Conservation (phyloP, 257 asterid genomes). For the Scutellaria baicalensis region DNA sequence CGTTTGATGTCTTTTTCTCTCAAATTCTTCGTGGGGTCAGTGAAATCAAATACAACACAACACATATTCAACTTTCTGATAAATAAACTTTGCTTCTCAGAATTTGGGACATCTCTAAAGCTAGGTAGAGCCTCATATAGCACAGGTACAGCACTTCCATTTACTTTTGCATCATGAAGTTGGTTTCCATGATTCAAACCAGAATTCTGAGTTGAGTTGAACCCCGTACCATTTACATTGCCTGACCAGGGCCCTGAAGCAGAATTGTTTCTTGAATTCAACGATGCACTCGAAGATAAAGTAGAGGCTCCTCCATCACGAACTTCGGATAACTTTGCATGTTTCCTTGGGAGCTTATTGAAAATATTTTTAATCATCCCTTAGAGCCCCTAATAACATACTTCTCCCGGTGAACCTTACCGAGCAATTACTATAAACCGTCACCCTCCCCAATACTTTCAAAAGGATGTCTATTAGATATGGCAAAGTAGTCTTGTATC, state of each 20-base stretch:
- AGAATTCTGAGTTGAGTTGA: constrained; percentile 27
- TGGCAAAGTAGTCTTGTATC: constrained; percentile 10
- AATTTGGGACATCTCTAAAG: constrained; percentile 68
- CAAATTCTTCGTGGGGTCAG: constrained; percentile 69
- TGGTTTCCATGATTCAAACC: constrained; percentile 32
- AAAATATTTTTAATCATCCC: constrained; percentile 73
- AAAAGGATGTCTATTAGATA: not conserved
- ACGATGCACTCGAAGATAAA: constrained; percentile 34
- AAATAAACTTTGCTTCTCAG: constrained; percentile 73
- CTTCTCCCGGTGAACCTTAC: constrained; percentile 14
- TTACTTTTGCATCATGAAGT: constrained; percentile 26
- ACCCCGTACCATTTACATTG: constrained; percentile 29
- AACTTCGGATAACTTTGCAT: constrained; percentile 49
- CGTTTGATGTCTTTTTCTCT: constrained; percentile 84
- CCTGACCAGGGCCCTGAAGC: constrained; percentile 29
- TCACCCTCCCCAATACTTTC: constrained; percentile 5
- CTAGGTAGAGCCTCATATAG: constrained; percentile 70
- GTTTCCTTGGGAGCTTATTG: constrained; percentile 73
- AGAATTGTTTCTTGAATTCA: constrained; percentile 38
- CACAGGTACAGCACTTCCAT: constrained; percentile 43
- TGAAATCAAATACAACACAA: constrained; percentile 65
- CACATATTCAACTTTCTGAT: constrained; percentile 64
- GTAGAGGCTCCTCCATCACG: constrained; percentile 62
- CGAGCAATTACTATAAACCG: constrained; percentile 1
- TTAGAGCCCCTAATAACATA: constrained; percentile 21